A percentile compares a stretch with the other conserved stretches of the same genome.
Conservation (phyloP, 306 rosid genomes). For the Vigna nakashimae region DNA sequence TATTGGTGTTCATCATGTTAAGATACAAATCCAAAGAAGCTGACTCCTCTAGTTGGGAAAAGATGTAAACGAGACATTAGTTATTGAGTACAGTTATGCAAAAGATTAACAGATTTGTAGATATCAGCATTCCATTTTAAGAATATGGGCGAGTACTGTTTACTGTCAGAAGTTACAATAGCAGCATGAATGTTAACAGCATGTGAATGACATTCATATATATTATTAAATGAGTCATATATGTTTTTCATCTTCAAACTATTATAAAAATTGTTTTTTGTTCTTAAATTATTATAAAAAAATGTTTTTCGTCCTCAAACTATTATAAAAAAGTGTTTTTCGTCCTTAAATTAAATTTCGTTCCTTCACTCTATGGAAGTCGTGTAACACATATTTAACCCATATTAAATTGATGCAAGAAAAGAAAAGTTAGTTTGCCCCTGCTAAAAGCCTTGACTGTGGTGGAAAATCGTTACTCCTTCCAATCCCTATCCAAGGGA, state of each 20-base stretch:
- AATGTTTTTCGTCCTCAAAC: no score
- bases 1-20: slow-evolving; percentile 3
- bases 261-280: no score
- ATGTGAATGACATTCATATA: not conserved
- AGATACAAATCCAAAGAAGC: slow-evolving; percentile 15
- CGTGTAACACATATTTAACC: no score
- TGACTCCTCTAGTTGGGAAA: slow-evolving; percentile 6
- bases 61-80: not conserved
- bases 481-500: not conserved
- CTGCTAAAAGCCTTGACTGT: not conserved
- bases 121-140: not conserved
- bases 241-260: no score
- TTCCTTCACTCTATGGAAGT: no score
- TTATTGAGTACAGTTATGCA: slow-evolving; percentile 14
- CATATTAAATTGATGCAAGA: not conserved
- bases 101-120: not conserved
- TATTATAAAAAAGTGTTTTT: no score
- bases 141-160: not conserved
- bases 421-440: not conserved
- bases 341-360: no score
- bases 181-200: not conserved
- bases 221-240: not conserved
- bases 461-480: not conserved
- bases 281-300: no score
- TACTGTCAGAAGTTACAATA: not conserved